Evolutionary conservation across 768 basidiomycete genomes (phyloP), one percentile per base, ranked within the genome.

Genomic region (Tricholoma saponaceum): DNA sequence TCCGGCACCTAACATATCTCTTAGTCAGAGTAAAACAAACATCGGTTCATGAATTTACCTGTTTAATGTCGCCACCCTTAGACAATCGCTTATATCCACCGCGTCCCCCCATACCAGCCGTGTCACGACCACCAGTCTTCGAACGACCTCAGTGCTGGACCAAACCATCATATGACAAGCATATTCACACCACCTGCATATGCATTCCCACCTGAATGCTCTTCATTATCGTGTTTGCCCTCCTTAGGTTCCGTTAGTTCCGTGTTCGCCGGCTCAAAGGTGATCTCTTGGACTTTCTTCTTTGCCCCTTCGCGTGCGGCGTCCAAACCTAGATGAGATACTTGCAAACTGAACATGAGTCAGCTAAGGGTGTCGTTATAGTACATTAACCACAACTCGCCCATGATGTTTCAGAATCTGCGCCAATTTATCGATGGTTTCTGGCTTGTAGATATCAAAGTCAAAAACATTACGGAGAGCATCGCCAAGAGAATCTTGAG

Each of bases 381-480:
- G 22, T 6, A 41, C 14, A 51, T 20, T 8, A 43, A 33, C 9
- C 25, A 37, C 54, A 43, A 58, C 74, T 20, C 57, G 86, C 85
- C 85, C 85, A 60, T 87, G 84, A 55, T 79, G 79, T 50, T 79
- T 72, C 33, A 88, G 69, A 25, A 87, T 84, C 25, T 81, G 77
- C 0, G 76, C 76, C 18, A 88, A 72, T 63, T 81, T 82, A 50
- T 86, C 82, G 39, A 85, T 83, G 5, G 82, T 85, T 61, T 86
- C 85, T 1, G 80, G 81, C 60, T 81, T 83, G 67, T 84, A 85
- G 5, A 88, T 76, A 64, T 88, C 86, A 56, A 86, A 88, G 64
- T 88, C 86, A 61, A 88, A 88, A 9, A 87, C 74, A 62, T 87
- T 88, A 14, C 86, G 75, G 14, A 88, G 69, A 6, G 81, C 79